Evolutionary conservation across 2,329 filamentous ascomycete species (phyloP), one percentile per base, ranked within the genome.

Genomic region (Beauveria medogensis): DNA sequence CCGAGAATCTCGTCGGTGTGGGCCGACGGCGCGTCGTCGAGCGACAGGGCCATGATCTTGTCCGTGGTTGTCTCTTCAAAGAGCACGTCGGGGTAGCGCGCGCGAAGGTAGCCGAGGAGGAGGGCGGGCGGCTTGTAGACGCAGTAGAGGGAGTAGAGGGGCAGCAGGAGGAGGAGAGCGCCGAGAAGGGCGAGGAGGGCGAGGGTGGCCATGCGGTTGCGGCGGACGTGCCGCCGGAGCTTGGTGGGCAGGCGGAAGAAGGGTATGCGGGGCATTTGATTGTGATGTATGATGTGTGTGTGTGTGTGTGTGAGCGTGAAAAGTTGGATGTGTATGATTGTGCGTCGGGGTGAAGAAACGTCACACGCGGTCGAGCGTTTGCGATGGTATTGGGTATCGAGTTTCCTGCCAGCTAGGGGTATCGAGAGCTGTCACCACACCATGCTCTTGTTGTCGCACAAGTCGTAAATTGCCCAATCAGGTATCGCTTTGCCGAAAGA

Each of bases 11-110:
- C 83, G 50, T 74, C 69, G 2, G 92, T 95, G 71, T 90, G 80
- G 48, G 81, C 74, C 2, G 89, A 92, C 0, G 92, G 92, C 30
- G 86, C 89, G 74, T 96, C 92, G 76, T 96, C 92, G 68, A 96
- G 88, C 1, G 91, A 96, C 44, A 97, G 79, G 0, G 90, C 92
- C 20, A 96, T 80, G 28, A 93, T 74, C 69, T 87, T 90, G 53
- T 82, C 75, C 9, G 75, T 67, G 1, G 81, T 80, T 37, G 69
- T 67, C 48, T 89, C 80, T 65, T 90, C 86, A 80, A 89, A 96
- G 16, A 96, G 79, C 3, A 95, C 88, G 67, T 92, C 86, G 1
- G 90, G 90, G 81, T 89, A 92, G 64, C 82, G 84, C 66, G 76
- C 76, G 68, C 87, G 82, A 62, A 95, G 83, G 76, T 88, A 88